phyloP scores from a whole-genome alignment of 352 stramenopile genomes.

The Thalassiosira hispida region DNA sequence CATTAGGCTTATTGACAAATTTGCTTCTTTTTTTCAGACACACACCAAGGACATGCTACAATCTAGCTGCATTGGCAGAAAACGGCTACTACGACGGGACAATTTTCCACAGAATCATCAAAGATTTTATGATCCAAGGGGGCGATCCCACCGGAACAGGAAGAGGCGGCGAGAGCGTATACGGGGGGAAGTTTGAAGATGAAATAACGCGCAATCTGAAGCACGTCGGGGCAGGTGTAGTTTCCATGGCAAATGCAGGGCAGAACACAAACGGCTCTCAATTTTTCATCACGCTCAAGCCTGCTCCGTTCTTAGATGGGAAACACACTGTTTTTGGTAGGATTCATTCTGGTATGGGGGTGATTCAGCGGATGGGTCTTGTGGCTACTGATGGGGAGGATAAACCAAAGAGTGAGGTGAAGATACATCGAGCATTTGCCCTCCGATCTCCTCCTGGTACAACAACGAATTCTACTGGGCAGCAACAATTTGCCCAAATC shows the following conservation, averaged over 20 bases:
- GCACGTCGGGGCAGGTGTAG: constrained; percentile 91
- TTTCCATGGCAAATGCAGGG: constrained; percentile 98
- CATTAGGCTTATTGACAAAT: not conserved
- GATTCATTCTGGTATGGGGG: constrained; percentile 84
- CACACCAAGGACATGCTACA: constrained; percentile 76
- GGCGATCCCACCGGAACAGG: constrained; percentile 97
- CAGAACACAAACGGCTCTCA: constrained; percentile 95
- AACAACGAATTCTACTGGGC: not conserved
- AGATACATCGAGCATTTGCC: constrained; percentile 51
- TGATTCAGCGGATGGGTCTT: constrained; percentile 82
- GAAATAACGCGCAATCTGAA: constrained; percentile 94
- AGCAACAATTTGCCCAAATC: constrained; percentile 5
- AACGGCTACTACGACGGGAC: constrained; percentile 92
- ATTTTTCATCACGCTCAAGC: constrained; percentile 98
- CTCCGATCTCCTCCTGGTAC: constrained; percentile 34
- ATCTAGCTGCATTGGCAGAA: constrained; percentile 74
- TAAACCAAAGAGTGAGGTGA: constrained; percentile 65
- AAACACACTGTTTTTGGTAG: constrained; percentile 97
- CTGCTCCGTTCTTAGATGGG: constrained; percentile 93
- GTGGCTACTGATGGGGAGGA: constrained; percentile 79
- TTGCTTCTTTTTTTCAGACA: constrained; percentile 47
- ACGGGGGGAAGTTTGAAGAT: constrained; percentile 94
- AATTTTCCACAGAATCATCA: constrained; percentile 96
- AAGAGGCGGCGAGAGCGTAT: constrained; percentile 88
- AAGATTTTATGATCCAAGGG: constrained; percentile 93